Evolutionary conservation across 2,329 filamentous ascomycete genomes (phyloP).

Genomic region (Exophiala mesophila): DNA sequence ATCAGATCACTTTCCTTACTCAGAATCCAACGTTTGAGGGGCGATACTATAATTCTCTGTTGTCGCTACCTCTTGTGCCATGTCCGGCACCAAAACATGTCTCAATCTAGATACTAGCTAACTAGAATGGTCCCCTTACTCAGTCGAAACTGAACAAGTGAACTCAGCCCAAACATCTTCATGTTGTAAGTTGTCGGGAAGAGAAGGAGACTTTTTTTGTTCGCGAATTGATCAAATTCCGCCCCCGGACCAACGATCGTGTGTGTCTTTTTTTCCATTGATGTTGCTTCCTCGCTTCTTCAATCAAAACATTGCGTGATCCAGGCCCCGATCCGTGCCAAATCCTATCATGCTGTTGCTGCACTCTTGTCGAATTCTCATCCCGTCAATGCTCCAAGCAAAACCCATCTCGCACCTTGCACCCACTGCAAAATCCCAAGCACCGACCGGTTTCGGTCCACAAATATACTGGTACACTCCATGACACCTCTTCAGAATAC

Average conservation of each 20-base stretch:
- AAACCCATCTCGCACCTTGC: neutral
- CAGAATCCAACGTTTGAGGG: no score
- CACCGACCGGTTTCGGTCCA: conserved; percentile 11
- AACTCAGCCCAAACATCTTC: no score
- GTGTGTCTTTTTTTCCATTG: conserved; percentile 1
- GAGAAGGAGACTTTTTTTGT: no score
- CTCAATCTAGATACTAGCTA: conserved; percentile 21
- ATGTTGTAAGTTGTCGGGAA: no score
- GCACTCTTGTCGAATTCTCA: conserved; percentile 5
- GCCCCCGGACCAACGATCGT: conserved; percentile 4
- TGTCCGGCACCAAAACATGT: conserved; percentile 7
- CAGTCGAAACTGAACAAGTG: no score
- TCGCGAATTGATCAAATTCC: conserved; percentile 11
- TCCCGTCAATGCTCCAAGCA: conserved; percentile 5
- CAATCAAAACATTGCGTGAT: conserved; percentile 1
- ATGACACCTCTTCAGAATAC: conserved; percentile 27
- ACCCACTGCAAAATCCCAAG: conserved; percentile 5
- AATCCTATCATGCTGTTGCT: conserved; percentile 19
- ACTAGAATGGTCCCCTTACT: no score
- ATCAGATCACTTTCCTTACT: no score
- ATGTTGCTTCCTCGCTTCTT: conserved; percentile 3
- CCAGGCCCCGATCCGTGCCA: conserved; percentile 4
- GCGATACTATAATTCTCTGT: conserved; percentile 27
- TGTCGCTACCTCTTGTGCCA: conserved; percentile 12
- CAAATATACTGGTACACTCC: conserved; percentile 27